These are phyloP conservation scores for Teunomyces barrocoloradensis DNA, from an alignment of 805 yeast genomes.

Conservation along the genomic window DNA sequence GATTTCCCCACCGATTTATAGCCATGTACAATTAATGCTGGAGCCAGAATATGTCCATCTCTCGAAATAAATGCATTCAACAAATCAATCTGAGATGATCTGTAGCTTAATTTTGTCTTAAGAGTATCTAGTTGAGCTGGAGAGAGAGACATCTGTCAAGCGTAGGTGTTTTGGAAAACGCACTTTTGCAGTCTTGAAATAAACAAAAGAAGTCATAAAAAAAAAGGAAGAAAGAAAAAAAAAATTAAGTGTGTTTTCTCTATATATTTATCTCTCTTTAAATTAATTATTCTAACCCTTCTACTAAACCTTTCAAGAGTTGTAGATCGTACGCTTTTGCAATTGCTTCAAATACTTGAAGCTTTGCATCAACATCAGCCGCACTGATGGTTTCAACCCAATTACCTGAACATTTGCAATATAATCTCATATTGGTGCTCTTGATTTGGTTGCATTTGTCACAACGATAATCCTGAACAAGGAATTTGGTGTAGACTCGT, in stretches of 20 bases:
- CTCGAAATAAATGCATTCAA: conserved; percentile 33
- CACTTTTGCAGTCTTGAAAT: conserved; percentile 1
- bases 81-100: conserved; percentile 35
- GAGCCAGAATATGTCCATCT: conserved; percentile 25
- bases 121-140: not conserved
- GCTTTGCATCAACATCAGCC: conserved; percentile 41
- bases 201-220: no score
- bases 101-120: conserved; percentile 19
- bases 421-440: conserved; percentile 64
- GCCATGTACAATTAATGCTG: conserved; percentile 47
- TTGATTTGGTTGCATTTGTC: conserved; percentile 67
- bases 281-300: conserved; percentile 13
- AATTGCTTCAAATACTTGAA: conserved; percentile 55
- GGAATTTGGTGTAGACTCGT: conserved; percentile 54
- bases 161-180: not conserved
- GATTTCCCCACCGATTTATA: conserved; percentile 50
- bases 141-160: not conserved
- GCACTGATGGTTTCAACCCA: conserved; percentile 63
- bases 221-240: not conserved
- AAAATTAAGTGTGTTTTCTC: no score
- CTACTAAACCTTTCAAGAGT: conserved; percentile 44
- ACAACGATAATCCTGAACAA: conserved; percentile 81
- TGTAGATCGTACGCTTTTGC: conserved; percentile 60
- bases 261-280: no score
- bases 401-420: conserved; percentile 85